Evolutionary conservation across 345 rosid genomes (phyloP), one percentile per base, ranked within the genome.

Genomic region (Gossypium arboreum): DNA sequence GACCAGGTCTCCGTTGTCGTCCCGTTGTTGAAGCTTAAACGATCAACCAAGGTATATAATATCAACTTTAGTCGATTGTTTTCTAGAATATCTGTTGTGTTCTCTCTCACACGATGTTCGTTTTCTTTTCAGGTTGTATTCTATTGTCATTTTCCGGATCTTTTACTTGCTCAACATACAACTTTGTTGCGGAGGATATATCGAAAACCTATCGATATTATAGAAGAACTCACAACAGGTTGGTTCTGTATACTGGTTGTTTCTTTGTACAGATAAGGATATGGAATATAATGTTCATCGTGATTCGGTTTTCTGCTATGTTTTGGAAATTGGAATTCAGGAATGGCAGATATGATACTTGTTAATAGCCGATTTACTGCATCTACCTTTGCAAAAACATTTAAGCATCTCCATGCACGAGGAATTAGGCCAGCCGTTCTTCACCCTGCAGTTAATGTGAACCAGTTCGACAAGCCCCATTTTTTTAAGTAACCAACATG

Each of bases 141-240:
- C 85, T 95, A 95, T 80, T 95, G 99, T 83, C 97, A 95, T 84
- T 95, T 95, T 79, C 94, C 96, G 0, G 98, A 95, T 83, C 71
- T 95, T 71, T 83, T 95, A 65, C 79, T 93, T 25, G 99, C 98
- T 81, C 89, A 95, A 73, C 97, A 86, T 78, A 83, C 97, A 27
- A 90, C 92, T n/a, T 3, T 82, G 71, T 86, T 91, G n/a, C 84
- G 94, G 85, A 88, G 89, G 73, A 76, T 90, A 71, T 91, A 95
- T 76, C 78, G 97, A 71, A 95, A 82, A 78, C 99, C 99, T 17
- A 89, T 95, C 72, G 96, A 95, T 79, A 84, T 82, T 54, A 67
- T 91, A 15, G 98, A 95, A 87, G 90, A 93, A 87, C 50, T 82
- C 52, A 93, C 98, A 25, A 95, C 98, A 76, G 94, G 97, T 92